Evolutionary conservation across 805 yeast genomes (phyloP), one percentile per base, ranked within the genome.

Genomic region (Candida peoriensis): DNA sequence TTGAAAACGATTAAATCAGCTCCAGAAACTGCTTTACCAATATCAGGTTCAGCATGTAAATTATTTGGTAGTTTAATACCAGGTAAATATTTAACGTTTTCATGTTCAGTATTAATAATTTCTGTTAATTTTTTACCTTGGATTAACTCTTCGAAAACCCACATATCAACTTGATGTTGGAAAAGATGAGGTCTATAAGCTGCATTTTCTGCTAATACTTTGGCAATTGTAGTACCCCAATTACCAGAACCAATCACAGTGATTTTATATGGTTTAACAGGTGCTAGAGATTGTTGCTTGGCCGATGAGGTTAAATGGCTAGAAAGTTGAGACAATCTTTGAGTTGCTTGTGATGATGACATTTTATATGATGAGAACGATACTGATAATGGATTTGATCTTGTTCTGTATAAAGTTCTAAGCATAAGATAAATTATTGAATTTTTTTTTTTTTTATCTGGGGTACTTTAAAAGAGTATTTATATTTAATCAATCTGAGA

Each of bases 211-310:
- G 97, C 88, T 19, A 88, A 80, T 29, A 90, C 87, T 61, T 93
- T 90, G 43, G 97, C 97, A 36, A 93, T 88, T 14, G 97, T 90
- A 24, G 96, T 87, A 46, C 98, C 98, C 84, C 98, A 90, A 65
- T 90, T 90, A 58, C 97, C 98, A 20, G 97, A 88, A 27, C 98
- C 98, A 46, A 93, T 79, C 36, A 88, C 86, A 26, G 88, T 69
- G 28, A 81, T 71, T 52, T 68, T 74, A 63, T 67, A 78, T 16
- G 71, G 74, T 17, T 34, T 27, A 18, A 27, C 43, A 21, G 53
- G 55, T 12, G 53, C 40, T 11, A 43, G 32, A n/a, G 55, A 45
- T 18, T 37, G 39, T 24, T 39, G 33, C 18, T 36, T 39, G 33
- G 34, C 32, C 29, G 43, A 34, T 6, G 30, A 20, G 17, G 51